Base-by-base conservation (phyloP, 2,329 filamentous ascomycete genomes). In the Calonectria pseudoreteaudii region DNA sequence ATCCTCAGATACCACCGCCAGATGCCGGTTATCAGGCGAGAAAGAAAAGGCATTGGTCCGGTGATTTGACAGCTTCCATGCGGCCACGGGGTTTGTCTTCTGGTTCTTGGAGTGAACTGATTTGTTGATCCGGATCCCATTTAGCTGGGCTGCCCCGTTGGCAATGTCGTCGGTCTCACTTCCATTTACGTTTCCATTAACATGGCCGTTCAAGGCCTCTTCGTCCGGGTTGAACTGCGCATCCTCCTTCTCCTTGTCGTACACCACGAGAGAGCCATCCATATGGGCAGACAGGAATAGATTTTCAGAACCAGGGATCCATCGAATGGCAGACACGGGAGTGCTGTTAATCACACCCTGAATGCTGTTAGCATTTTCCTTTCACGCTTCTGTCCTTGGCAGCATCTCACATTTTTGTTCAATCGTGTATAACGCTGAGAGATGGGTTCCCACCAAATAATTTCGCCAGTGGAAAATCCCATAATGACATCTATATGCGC, bases 361-460 rank as follows among this genome's bases (percentile, higher is more conserved):
- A 5, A 14, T 28, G 60, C 30, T 23, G 26, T 80, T 58, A 81
- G 74, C 60, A 74, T 53, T 34, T 28, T 49, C 28, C 14, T n/a
- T 34, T 30, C 38, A 30, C 28, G 28, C 7, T 28, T 34, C 30
- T 11, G 67, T 66, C 70, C 16, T 16, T 4, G 30, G 49, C 18
- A 73, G 47, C 30, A 52, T 76, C 90, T 79, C 85, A 94, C 93
- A 83, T 98, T 98, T 86, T 99, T 99, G 83, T 99, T 99, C 80
- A 99, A 89, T 26, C 97, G 93, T 4, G 95, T 94, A 84, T 99
- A 99, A 82, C 97, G 95, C 81, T 98, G 96, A 49, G 95, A 96
- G 81, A 98, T 94, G 14, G 97, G 96, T 85, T 99, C 97, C 88
- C 97, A 98, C 97, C 97, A 99, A 75, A 99, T 96, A 62, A 99